Conservation (phyloP, 2,329 filamentous ascomycete species). For the Helicocarpus griseus region DNA sequence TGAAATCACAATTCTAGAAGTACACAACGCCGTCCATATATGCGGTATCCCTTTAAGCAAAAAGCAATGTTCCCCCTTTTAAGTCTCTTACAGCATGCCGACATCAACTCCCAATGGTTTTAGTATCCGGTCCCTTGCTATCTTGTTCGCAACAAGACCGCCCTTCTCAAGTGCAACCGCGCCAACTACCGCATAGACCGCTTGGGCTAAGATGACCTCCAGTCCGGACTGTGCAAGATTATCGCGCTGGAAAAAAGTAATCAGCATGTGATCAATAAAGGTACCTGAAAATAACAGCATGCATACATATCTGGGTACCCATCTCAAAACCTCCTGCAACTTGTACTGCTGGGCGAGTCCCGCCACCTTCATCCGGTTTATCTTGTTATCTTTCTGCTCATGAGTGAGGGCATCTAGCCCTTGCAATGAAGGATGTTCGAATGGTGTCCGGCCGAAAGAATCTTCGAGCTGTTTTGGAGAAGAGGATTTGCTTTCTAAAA, state of each 20-base stretch:
- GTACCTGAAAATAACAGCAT: neutral
- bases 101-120: slow-evolving; percentile 36
- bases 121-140: slow-evolving; percentile 70
- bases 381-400: slow-evolving; percentile 50
- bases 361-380: slow-evolving; percentile 57
- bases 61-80: neutral
- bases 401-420: slow-evolving; percentile 63
- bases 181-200: slow-evolving; percentile 77
- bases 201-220: slow-evolving; percentile 63
- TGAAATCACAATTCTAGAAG: slow-evolving; percentile 4
- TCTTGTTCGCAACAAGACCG: slow-evolving; percentile 61
- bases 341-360: slow-evolving; percentile 61
- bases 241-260: slow-evolving; percentile 40
- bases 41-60: slow-evolving; percentile 7
- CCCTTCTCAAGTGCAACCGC: slow-evolving; percentile 85
- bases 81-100: slow-evolving; percentile 12
- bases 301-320: slow-evolving; percentile 75
- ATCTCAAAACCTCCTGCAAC: slow-evolving; percentile 66
- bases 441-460: slow-evolving; percentile 52
- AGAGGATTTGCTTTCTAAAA: slow-evolving; percentile 41
- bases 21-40: slow-evolving; percentile 12
- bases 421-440: slow-evolving; percentile 58
- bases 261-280: neutral
- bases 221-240: slow-evolving; percentile 65
- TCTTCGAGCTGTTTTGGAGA: slow-evolving; percentile 31